Conservation (phyloP, 2,329 filamentous ascomycete genomes). For the Sporothrix brasiliensis region DNA sequence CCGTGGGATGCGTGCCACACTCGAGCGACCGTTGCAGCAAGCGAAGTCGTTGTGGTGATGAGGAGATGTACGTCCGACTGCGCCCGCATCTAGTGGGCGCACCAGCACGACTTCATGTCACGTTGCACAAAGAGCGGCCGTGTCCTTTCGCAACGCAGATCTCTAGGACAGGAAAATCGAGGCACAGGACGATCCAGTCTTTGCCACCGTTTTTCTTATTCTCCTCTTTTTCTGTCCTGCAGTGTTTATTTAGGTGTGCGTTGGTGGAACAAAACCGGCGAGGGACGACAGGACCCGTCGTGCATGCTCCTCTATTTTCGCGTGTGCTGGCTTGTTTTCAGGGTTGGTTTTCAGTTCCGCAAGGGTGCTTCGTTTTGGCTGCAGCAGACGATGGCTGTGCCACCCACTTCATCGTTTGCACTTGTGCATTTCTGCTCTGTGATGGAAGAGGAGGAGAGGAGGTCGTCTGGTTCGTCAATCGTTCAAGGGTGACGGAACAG, state of each 20-base stretch:
- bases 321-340: neutral
- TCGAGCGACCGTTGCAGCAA: constrained; percentile 14
- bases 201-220: neutral
- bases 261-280: neutral
- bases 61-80: neutral
- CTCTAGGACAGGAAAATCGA: neutral
- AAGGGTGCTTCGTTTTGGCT: neutral
- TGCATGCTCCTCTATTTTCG: neutral
- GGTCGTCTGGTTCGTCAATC: neutral
- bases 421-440: neutral
- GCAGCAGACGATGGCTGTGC: neutral
- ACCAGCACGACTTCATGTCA: neutral
- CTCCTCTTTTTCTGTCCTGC: neutral
- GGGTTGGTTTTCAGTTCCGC: neutral
- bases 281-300: neutral
- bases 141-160: neutral
- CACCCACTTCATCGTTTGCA: neutral
- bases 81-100: neutral
- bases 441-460: too few species aligned
- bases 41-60: neutral
- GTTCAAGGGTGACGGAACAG: neutral
- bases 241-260: neutral
- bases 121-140: neutral
- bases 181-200: neutral
- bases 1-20: constrained; percentile 5